Evolutionary conservation across 768 basidiomycete species (phyloP), one percentile per base, ranked within the genome.

Genomic region (Pleurotus tuoliensis): DNA sequence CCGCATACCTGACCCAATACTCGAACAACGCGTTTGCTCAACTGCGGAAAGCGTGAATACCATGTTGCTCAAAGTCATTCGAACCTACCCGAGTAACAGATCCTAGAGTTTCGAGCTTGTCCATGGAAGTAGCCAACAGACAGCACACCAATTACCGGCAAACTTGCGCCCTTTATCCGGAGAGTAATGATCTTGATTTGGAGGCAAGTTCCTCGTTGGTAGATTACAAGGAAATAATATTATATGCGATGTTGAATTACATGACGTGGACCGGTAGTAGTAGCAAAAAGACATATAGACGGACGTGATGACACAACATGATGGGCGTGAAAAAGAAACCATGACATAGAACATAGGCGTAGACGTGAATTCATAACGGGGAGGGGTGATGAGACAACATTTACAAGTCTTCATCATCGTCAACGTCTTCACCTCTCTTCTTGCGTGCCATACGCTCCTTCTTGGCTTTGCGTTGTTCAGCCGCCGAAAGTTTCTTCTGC

Each of bases 371-470:
- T 53, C 51, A 53, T 53, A 53, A 53, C 51, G 30, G 11, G 30
- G 11, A 34, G 8, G 8, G 30, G 30, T 11, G 30, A 34, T 22
- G n/a, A 22, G 39, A 56, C 49, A 52, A 22, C 20, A 15, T 12
- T 15, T 8, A 49, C 16, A 71, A 83, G 59, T 79, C 76, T 73
- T 83, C 82, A 64, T 90, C 87, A 62, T 87, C 87, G 53, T 80
- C 81, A 64, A 83, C 70, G 25, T 92, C 91, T 76, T 90, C 88
- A 64, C 92, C 93, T 61, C 83, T 80, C 82, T 95, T 95, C 70
- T 84, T 87, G 72, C 88, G 79, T 63, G 89, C 92, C 72, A 96
- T 91, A 56, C 95, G 91, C 61, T 94, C 94, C 86, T 98, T 98
- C 93, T 97, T 98, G 63, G 82, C 77, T 66, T 98, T 98, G 59